A percentile compares a stretch with the other conserved stretches of the same genome.
Evolutionary conservation across 2,329 filamentous ascomycete genomes (phyloP).

Genomic region (Ophiosphaerella narmari): DNA sequence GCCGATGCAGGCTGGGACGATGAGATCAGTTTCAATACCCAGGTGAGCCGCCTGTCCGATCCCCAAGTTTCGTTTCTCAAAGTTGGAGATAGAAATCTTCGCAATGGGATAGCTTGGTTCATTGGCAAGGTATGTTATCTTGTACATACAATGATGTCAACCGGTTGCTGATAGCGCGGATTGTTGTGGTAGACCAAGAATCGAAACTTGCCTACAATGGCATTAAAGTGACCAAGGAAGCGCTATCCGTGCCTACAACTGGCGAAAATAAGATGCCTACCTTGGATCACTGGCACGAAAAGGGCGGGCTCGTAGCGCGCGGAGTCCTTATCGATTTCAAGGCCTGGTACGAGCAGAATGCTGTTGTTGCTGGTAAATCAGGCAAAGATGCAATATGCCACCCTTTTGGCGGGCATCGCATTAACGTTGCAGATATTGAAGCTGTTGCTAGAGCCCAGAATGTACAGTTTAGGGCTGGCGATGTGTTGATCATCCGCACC

Average conservation of each 20-base stretch:
- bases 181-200: neutral
- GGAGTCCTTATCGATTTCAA: conserved; percentile 16
- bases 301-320: conserved; percentile 16
- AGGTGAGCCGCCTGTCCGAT: conserved; percentile 14
- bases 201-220: conserved; percentile 18
- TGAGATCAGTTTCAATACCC: conserved; percentile 33
- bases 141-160: neutral
- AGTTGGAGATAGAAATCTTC: conserved; percentile 1
- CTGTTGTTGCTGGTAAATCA: conserved; percentile 7
- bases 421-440: conserved; percentile 17
- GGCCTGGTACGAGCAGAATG: conserved; percentile 15
- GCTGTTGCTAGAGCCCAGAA: conserved; percentile 8
- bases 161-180: neutral
- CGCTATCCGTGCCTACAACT: conserved; percentile 7
- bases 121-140: conserved; percentile 11
- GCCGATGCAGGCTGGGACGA: conserved; percentile 28
- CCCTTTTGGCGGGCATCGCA: conserved; percentile 17
- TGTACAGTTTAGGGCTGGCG: conserved; percentile 12
- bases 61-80: neutral
- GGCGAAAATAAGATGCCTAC: conserved; percentile 16
- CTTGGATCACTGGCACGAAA: conserved; percentile 17
- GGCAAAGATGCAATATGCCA: conserved; percentile 13
- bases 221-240: conserved; percentile 14
- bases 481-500: conserved; percentile 27
- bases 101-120: conserved; percentile 38